Conservation (phyloP, 1,284 basidiomycete genomes). For the Cutaneotrichosporon curvatum region DNA sequence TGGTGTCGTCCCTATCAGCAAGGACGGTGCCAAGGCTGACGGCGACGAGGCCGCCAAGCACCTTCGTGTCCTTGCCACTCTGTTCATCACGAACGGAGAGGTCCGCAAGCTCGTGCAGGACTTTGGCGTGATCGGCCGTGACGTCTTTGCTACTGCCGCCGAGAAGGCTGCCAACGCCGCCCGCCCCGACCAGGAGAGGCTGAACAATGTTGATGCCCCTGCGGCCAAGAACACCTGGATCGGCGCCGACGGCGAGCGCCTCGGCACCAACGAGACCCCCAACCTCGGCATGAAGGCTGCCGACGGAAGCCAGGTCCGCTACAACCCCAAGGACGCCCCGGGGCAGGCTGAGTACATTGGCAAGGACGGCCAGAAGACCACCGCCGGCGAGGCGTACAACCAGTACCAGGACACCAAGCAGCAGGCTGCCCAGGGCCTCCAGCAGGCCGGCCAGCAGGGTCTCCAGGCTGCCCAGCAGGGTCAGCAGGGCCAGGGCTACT, state of each 20-base stretch:
- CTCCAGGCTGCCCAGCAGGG: conserved; percentile 10
- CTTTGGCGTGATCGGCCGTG: conserved; percentile 73
- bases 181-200: conserved; percentile 59
- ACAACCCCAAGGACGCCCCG: conserved; percentile 47
- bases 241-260: conserved; percentile 6
- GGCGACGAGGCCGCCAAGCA: conserved; percentile 64
- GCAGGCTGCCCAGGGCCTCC: conserved; percentile 27
- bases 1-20: conserved; percentile 9
- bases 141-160: conserved; percentile 72
- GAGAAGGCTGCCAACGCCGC: conserved; percentile 65
- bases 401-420: conserved; percentile 42
- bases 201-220: conserved; percentile 60
- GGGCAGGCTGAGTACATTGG: conserved; percentile 38
- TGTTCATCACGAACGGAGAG: conserved; percentile 85
- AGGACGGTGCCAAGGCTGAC: conserved; percentile 55
- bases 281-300: conserved; percentile 42
- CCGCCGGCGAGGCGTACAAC: conserved; percentile 36
- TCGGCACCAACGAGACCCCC: conserved; percentile 42
- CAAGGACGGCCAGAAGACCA: conserved; percentile 31
- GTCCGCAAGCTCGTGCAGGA: conserved; percentile 80
- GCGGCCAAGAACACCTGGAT: conserved; percentile 2
- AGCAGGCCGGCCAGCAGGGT: conserved; percentile 23
- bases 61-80: conserved; percentile 72
- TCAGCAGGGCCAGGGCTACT: conserved; percentile 15
- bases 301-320: conserved; percentile 43